phyloP scores from a whole-genome alignment of 2,329 filamentous ascomycete genomes.

The Sclerotinia sclerotiorum region DNA sequence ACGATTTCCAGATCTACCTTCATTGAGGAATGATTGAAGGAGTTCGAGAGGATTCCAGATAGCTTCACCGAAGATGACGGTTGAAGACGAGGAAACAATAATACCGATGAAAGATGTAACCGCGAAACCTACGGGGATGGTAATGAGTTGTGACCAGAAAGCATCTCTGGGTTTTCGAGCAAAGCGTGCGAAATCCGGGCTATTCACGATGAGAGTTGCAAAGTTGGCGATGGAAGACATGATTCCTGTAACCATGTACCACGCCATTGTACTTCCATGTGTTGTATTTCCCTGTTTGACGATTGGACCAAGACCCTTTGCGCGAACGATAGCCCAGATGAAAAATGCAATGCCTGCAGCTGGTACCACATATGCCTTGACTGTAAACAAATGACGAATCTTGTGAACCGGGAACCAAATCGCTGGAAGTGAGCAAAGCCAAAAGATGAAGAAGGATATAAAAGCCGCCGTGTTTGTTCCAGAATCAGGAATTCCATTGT shows the following conservation, averaged over 20 bases:
- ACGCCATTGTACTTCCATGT: conserved; percentile 69
- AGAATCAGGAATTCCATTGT: conserved; percentile 66
- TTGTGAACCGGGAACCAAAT: conserved; percentile 90
- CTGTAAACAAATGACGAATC: conserved; percentile 85
- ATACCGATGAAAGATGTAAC: conserved; percentile 85
- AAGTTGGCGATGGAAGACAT: conserved; percentile 93
- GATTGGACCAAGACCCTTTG: conserved; percentile 81
- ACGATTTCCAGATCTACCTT: conserved; percentile 65
- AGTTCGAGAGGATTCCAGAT: conserved; percentile 74
- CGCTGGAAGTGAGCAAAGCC: conserved; percentile 75
- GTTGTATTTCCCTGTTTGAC: conserved; percentile 64
- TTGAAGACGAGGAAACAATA: conserved; percentile 71
- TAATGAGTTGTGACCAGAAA: conserved; percentile 75
- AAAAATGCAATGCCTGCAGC: conserved; percentile 82
- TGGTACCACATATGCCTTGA: conserved; percentile 83
- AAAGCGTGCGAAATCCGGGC: conserved; percentile 84
- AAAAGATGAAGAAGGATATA: conserved; percentile 84
- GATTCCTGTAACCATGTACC: conserved; percentile 80
- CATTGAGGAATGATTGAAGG: conserved; percentile 65
- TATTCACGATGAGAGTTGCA: conserved; percentile 77
- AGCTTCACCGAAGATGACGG: conserved; percentile 63
- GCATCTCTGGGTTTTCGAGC: conserved; percentile 73
- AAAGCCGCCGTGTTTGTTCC: conserved; percentile 76
- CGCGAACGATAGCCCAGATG: conserved; percentile 80
- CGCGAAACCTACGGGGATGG: conserved; percentile 70